Evolutionary conservation across 257 asterid species (phyloP), one percentile per base, ranked within the genome.

Genomic region (Plectranthus barbatus): DNA sequence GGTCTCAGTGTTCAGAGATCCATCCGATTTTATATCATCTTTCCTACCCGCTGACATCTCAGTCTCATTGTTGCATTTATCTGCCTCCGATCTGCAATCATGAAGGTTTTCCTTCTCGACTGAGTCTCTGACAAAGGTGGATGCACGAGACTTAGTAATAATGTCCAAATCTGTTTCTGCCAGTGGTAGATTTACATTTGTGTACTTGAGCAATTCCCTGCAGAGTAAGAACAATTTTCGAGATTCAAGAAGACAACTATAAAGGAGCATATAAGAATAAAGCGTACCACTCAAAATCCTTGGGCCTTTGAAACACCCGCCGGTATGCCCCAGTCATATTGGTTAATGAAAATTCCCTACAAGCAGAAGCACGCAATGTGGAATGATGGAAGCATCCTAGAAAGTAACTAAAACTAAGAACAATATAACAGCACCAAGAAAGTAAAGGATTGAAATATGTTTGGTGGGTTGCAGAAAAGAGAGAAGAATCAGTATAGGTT

Each of bases 241-340:
- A 66, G 60, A 58, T 56, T 51, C 46, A 61, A 72, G 50, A 72
- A 46, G 55, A 14, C 21, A 14, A 55, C 24, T 36, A 15, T 18
- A 62, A 45, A 46, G 50, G 20, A 34, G 50, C 61, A 29, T 29
- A 31, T 26, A 47, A 56, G 66, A 74, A 42, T 50, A 55, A 21
- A 68, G 56, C 80, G 52, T 80, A 91, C 98, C 97, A 92, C 68
- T 86, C 77, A 68, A 78, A 92, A 77, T 89, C 88, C 86, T 81
- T 89, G 1, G 90, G 97, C 79, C 80, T 89, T 69, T 89, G 95
- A 82, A 86, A 92, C 67, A 89, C 92, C 65, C 85, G 85, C 66
- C 98, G 84, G 53, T 88, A 92, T 67, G 86, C 93, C 51, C 98
- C 98, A 13, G 97, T 86, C 86, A 92, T 74, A 79, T 74, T 81